A percentile compares a stretch with the other conserved stretches of the same genome.
Evolutionary conservation across 2,329 filamentous ascomycete genomes (phyloP).

Genomic region (Pseudopithomyces maydicus): DNA sequence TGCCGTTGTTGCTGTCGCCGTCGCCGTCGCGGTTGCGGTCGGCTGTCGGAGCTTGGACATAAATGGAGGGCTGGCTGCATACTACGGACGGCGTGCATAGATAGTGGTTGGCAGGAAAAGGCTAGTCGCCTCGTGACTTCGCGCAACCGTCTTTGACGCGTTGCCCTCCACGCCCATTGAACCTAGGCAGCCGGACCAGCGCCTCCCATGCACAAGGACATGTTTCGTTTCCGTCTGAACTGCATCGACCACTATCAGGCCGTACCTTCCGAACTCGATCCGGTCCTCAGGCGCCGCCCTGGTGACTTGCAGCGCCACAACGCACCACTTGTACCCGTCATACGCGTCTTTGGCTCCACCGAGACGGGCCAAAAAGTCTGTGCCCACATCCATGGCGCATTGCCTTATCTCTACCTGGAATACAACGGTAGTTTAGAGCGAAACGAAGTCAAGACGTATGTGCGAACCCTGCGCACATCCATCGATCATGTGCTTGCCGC

Average conservation of each 20-base stretch:
- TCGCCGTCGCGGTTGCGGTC: not conserved
- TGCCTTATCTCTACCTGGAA: conserved; percentile 93
- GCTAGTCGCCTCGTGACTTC: conserved; percentile 11
- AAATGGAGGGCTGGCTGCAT: conserved; percentile 34
- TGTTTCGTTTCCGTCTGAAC: conserved; percentile 89
- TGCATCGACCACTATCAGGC: conserved; percentile 95
- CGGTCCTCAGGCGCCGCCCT: conserved; percentile 70
- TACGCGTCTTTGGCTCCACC: conserved; percentile 89
- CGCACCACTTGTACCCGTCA: conserved; percentile 78
- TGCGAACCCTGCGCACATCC: conserved; percentile 77
- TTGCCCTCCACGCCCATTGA: not conserved
- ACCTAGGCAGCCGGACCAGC: not conserved
- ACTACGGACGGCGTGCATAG: too few species aligned
- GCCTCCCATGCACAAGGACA: conserved; percentile 60
- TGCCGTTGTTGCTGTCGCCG: not conserved
- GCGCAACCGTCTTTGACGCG: conserved; percentile 24
- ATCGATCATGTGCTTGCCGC: conserved; percentile 89
- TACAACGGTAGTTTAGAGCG: conserved; percentile 72
- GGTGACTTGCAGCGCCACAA: conserved; percentile 61
- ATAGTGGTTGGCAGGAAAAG: too few species aligned
- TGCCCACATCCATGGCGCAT: conserved; percentile 91
- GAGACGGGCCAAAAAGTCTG: conserved; percentile 96
- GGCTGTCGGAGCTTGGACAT: conserved; percentile 4
- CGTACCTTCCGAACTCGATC: conserved; percentile 78
- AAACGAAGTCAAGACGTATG: conserved; percentile 75